These are phyloP conservation scores for Malus asiatica DNA, from an alignment of 306 rosid species.

Conservation along the genomic window DNA sequence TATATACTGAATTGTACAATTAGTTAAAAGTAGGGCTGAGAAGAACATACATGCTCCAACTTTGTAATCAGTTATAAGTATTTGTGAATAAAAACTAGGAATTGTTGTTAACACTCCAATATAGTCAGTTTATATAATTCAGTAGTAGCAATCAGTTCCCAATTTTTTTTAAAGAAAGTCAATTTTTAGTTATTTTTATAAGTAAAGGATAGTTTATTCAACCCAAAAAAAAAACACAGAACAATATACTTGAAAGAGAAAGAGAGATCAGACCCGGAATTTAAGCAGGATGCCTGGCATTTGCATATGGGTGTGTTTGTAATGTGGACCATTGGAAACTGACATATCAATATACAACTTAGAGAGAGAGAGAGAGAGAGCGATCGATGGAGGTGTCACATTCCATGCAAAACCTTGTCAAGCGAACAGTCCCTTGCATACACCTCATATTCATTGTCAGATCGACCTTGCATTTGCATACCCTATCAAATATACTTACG, in stretches of 20 bases:
- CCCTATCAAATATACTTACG: background rate
- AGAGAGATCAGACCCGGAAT: background rate
- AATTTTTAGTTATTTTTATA: too few relatives aligned
- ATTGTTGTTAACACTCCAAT: too few relatives aligned
- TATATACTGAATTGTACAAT: too few relatives aligned
- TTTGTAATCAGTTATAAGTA: too few relatives aligned
- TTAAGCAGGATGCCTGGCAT: background rate
- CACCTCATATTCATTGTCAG: slow-evolving; percentile 19
- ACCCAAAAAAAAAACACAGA: too few relatives aligned
- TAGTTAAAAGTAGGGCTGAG: too few relatives aligned
- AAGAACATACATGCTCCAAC: too few relatives aligned
- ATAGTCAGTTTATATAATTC: too few relatives aligned
- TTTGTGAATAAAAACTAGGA: too few relatives aligned
- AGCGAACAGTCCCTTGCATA: slow-evolving; percentile 24
- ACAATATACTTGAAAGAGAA: background rate
- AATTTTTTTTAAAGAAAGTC: too few relatives aligned
- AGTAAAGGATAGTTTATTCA: too few relatives aligned
- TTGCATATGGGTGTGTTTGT: background rate
- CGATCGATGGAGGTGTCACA: background rate
- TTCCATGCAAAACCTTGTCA: slow-evolving; percentile 27
- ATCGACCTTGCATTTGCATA: slow-evolving; percentile 16
- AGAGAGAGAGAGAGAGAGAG: background rate
- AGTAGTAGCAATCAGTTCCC: too few relatives aligned
- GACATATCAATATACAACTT: background rate
- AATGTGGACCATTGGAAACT: background rate